A percentile compares a stretch with the other conserved stretches of the same genome.
phyloP scores from a whole-genome alignment of 2,329 filamentous ascomycete genomes.

The Colletotrichum sp. region DNA sequence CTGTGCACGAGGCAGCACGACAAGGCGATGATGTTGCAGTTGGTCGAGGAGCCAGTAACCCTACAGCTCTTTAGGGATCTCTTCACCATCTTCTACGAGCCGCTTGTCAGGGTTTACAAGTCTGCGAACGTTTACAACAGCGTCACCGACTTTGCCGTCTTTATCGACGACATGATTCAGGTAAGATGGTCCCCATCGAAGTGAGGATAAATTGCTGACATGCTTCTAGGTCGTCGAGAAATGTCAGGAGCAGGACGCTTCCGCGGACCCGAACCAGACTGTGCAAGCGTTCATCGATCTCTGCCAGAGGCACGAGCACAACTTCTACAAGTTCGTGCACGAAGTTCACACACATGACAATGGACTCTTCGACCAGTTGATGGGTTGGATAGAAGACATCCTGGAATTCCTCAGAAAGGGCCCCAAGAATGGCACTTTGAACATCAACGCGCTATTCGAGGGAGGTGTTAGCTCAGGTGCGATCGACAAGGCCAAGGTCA shows the following conservation, averaged over 20 bases:
- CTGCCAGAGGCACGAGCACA: slow-evolving; percentile 91
- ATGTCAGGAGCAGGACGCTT: slow-evolving; percentile 77
- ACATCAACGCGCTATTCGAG: slow-evolving; percentile 93
- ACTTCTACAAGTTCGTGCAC: slow-evolving; percentile 99
- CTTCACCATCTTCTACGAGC: slow-evolving; percentile 99
- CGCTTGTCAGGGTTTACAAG: slow-evolving; percentile 95
- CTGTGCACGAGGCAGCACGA: slow-evolving; percentile 89
- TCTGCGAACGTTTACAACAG: slow-evolving; percentile 98
- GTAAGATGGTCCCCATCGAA: slow-evolving; percentile 45
- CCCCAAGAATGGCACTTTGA: slow-evolving; percentile 82
- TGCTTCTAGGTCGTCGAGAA: slow-evolving; percentile 62
- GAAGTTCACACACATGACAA: slow-evolving; percentile 98
- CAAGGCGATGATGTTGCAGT: slow-evolving; percentile 94
- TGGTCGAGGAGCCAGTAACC: slow-evolving; percentile 97
- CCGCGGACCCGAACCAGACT: slow-evolving; percentile 95
- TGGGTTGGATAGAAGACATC: slow-evolving; percentile 97
- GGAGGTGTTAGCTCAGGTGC: slow-evolving; percentile 72
- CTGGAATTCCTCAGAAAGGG: slow-evolving; percentile 91
- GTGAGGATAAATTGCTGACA: background rate
- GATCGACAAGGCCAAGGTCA: slow-evolving; percentile 75
- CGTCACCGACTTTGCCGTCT: slow-evolving; percentile 93
- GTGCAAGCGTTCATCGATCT: slow-evolving; percentile 98
- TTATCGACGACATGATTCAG: slow-evolving; percentile 90
- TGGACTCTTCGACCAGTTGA: slow-evolving; percentile 92
- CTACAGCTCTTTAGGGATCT: slow-evolving; percentile 94